A percentile compares a stretch with the other conserved stretches of the same genome.
phyloP scores from a whole-genome alignment of 495 filamentous ascomycete species.

The Hypoxylon lenormandii region DNA sequence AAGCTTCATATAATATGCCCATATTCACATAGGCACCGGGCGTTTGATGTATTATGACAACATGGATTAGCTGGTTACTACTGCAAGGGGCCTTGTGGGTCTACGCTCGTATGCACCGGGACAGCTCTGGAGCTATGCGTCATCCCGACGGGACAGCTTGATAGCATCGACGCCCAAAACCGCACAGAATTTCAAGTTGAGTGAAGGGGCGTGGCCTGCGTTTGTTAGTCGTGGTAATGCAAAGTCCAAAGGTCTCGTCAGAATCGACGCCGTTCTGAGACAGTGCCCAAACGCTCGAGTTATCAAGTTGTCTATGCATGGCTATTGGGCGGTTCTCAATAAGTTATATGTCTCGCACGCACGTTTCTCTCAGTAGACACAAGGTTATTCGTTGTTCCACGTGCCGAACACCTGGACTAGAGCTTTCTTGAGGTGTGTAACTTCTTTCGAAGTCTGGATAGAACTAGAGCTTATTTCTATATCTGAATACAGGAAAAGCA shows the following conservation, averaged over 20 bases:
- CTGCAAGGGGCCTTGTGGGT: conserved; percentile 23
- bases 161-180: conserved; percentile 16
- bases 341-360: conserved; percentile 29
- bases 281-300: conserved; percentile 21
- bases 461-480: conserved; percentile 24
- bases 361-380: conserved; percentile 32
- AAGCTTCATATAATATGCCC: neutral
- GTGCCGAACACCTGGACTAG: conserved; percentile 6
- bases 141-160: conserved; percentile 39
- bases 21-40: conserved; percentile 5
- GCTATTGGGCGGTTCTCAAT: conserved; percentile 23
- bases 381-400: conserved; percentile 35
- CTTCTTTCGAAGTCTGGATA: conserved; percentile 14
- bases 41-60: conserved; percentile 25
- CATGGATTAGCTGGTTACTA: conserved; percentile 25
- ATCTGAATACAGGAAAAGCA: conserved; percentile 16
- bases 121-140: conserved; percentile 33
- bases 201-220: conserved; percentile 12
- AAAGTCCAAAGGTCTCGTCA: conserved; percentile 23
- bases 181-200: conserved; percentile 18
- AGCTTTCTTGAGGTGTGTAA: conserved; percentile 16
- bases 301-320: conserved; percentile 5
- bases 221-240: conserved; percentile 14
- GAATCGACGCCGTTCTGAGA: conserved; percentile 35
- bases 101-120: conserved; percentile 30